Evolutionary conservation across 768 basidiomycete genomes (phyloP).

Genomic region (Leccinum incarnatum): DNA sequence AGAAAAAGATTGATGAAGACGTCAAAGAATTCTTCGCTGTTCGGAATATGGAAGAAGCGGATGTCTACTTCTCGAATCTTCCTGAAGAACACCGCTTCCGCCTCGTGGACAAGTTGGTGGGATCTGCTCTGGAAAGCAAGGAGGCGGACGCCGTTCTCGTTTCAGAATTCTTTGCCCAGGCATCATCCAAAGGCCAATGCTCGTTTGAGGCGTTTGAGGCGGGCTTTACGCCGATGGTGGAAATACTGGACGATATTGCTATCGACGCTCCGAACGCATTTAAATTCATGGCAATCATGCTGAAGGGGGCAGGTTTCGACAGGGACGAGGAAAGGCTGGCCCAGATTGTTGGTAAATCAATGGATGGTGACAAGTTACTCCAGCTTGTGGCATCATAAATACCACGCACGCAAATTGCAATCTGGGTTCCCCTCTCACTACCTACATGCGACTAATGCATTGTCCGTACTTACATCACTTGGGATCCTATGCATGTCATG

Average conservation of each 20-base stretch:
- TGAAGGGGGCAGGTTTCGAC: constrained; percentile 63
- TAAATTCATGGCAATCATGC: constrained; percentile 67
- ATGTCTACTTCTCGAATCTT: constrained; percentile 77
- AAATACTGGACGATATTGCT: constrained; percentile 83
- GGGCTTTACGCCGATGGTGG: constrained; percentile 66
- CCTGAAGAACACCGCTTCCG: constrained; percentile 58
- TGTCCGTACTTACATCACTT: too few species aligned
- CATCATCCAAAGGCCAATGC: constrained; percentile 58
- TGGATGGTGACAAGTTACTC: constrained; percentile 59
- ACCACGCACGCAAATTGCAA: too few species aligned
- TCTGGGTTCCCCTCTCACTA: too few species aligned
- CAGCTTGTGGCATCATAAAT: constrained; percentile 43
- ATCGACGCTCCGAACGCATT: constrained; percentile 90
- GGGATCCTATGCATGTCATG: too few species aligned
- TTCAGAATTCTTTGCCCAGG: constrained; percentile 67
- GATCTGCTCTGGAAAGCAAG: constrained; percentile 76
- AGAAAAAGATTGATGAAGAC: constrained; percentile 78
- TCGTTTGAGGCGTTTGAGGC: constrained; percentile 64
- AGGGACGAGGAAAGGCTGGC: constrained; percentile 54
- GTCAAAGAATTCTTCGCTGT: constrained; percentile 84
- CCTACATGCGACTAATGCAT: too few species aligned
- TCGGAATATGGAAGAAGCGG: constrained; percentile 83
- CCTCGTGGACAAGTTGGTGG: constrained; percentile 75
- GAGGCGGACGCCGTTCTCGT: constrained; percentile 77
- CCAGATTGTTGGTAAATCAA: constrained; percentile 59